Evolutionary conservation across 441 rosid genomes (phyloP), one percentile per base, ranked within the genome.

Genomic region (Adansonia madagascariensis): DNA sequence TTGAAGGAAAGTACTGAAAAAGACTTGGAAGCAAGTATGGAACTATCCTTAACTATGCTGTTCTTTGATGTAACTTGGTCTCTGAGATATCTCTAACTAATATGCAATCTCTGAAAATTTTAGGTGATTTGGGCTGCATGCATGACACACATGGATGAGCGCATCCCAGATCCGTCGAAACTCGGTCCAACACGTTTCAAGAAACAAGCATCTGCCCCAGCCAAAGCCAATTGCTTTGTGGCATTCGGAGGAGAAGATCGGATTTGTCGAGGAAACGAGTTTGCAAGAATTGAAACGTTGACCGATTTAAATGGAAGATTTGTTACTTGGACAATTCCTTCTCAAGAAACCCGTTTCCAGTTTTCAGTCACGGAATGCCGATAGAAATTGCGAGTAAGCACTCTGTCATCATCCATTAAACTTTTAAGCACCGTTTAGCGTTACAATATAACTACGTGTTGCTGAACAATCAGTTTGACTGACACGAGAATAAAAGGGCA

Each of bases 231-330:
- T 81, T 77, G 82, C 79, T 89, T 78, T 27, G 18, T 84, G n/a
- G 77, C 88, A 15, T 86, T 88, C 4, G 88, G 89, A 35, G 90
- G 81, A 0, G 88, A 87, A 6, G 80, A 85, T 4, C 83, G 84
- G 71, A 84, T 83, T 15, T 84, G 92, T 77, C 91, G 90, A 1
- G 86, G 89, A 72, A 75, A 73, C 11, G 92, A 86, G 77, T 82
- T 88, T 76, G 90, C 88, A 3, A 85, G 85, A 63, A 79, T 82
- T 0, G 90, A 89, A 80, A 84, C 84, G 8, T 80, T 83, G 1
- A 80, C 24, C 77, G 76, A 15, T 85, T 84, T 67, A 65, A 82
- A 22, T 85, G 86, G 87, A 82, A 81, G 67, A 22, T 74, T 2
- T 67, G 59, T 20, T 61, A 55, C 70, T 52, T 78, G 2, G 85